Evolutionary conservation across 768 basidiomycete species (phyloP).

Genomic region (Crassisporium funariophilum): DNA sequence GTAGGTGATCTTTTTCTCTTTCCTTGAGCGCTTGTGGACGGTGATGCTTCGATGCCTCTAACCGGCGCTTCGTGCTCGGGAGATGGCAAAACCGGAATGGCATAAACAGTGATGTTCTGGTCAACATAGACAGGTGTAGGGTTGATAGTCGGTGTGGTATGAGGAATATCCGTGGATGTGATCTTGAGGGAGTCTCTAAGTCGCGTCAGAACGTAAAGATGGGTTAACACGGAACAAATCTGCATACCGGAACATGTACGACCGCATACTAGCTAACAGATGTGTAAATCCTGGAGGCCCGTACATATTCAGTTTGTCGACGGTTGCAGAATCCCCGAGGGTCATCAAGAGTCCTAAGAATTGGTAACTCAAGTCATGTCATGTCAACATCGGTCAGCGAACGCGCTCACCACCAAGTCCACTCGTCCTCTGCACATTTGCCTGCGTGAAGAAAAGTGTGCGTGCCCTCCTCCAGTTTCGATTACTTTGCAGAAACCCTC

Average conservation of each 20-base stretch:
- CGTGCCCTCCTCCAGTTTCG: constrained; percentile 67
- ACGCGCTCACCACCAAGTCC: constrained; percentile 76
- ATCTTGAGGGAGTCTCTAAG: constrained; percentile 55
- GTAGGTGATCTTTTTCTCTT: not conserved
- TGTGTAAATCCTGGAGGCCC: constrained; percentile 80
- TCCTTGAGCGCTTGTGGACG: not conserved
- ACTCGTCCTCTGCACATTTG: constrained; percentile 59
- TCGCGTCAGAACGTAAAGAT: constrained; percentile 8
- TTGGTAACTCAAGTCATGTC: constrained; percentile 1
- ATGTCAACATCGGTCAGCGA: not conserved
- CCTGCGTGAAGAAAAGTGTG: constrained; percentile 72
- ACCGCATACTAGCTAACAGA: constrained; percentile 68
- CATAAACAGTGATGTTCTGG: constrained; percentile 64
- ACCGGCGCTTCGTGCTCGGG: not conserved
- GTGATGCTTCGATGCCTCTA: too few relatives aligned
- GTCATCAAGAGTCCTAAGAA: constrained; percentile 74
- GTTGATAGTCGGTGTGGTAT: constrained; percentile 16
- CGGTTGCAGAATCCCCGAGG: constrained; percentile 65
- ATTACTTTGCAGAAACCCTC: constrained; percentile 70
- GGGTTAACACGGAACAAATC: not conserved
- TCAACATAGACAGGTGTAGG: constrained; percentile 59
- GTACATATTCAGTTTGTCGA: constrained; percentile 56
- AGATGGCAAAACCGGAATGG: constrained; percentile 46
- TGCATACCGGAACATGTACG: constrained; percentile 65
- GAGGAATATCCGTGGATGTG: constrained; percentile 45